Base-by-base conservation (phyloP, 139 green algal genomes). In the Chlamydomonas eustigma region DNA sequence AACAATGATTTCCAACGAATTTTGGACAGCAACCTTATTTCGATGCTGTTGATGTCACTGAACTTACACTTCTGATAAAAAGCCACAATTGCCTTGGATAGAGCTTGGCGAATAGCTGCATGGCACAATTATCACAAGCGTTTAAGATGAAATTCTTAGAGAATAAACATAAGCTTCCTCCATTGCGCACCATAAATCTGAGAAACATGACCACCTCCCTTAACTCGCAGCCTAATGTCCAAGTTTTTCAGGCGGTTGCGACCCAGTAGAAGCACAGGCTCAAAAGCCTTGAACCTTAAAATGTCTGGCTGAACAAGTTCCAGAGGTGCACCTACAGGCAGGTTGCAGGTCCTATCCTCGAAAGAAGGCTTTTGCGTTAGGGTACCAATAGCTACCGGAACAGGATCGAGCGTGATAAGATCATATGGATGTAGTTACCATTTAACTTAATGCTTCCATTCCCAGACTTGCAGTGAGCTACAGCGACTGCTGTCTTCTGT, bases 41-140 rank as follows among this genome's bases (percentile, higher is more conserved):
- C n/a, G n/a, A n/a, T n/a, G n/a, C n/a, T n/a, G n/a, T n/a, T n/a
- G n/a, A n/a, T n/a, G n/a, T n/a, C n/a, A n/a, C n/a, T n/a, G n/a
- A 37, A 77, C 88, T 83, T 75, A 93, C 88, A 99, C 88, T 99
- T 99, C 90, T 99, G 95, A 91, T 98, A 99, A 89, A 94, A 99
- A 8, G 96, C 94, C 35, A 99, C 92, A 4, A 99, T 81, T 34
- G 90, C 93, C 92, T 99, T 99, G 79, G 93, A 90, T 73, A 99
- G 95, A 6, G 96, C 95, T 87, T 99, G 96, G 58, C 96, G 87
- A 76, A 99, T 93, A 64, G 96, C 92, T 95, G 88, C 83, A 89
- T 58, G 44, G 44, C 12, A n/a, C n/a, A n/a, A n/a, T n/a, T n/a
- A n/a, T n/a, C n/a, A n/a, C n/a, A n/a, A n/a, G n/a, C n/a, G n/a